These are phyloP conservation scores for Populus pruinosa DNA, from an alignment of 345 rosid species.

Conservation along the genomic window DNA sequence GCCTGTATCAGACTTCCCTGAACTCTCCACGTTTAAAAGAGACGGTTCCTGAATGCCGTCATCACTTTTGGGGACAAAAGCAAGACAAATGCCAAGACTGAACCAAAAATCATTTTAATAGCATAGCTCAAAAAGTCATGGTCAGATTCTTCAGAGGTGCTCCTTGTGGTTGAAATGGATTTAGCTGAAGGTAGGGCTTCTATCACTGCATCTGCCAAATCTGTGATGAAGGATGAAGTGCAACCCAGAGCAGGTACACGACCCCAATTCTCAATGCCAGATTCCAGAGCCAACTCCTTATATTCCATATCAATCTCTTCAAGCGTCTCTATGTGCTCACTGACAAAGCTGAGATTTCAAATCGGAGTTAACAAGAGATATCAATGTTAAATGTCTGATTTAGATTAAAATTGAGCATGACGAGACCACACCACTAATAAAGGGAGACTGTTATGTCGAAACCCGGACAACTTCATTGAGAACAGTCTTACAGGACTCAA, in stretches of 20 bases:
- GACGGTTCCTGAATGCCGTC: slow-evolving; percentile 56
- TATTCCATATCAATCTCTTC: slow-evolving; percentile 96
- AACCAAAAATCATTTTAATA: slow-evolving; percentile 69
- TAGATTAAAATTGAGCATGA: neutral
- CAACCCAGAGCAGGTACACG: slow-evolving; percentile 84
- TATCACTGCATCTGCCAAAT: slow-evolving; percentile 85
- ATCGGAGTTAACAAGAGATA: neutral
- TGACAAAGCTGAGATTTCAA: slow-evolving; percentile 63
- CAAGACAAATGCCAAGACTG: slow-evolving; percentile 63
- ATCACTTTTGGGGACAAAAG: slow-evolving; percentile 59
- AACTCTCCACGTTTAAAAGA: slow-evolving; percentile 19
- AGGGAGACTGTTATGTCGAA: neutral
- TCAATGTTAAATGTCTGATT: neutral
- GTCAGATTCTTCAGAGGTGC: slow-evolving; percentile 42
- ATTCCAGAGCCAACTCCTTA: slow-evolving; percentile 76
- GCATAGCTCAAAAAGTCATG: slow-evolving; percentile 45
- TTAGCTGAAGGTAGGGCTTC: slow-evolving; percentile 80
- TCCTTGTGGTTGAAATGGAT: slow-evolving; percentile 40
- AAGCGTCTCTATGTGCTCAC: slow-evolving; percentile 92
- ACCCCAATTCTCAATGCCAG: slow-evolving; percentile 90
- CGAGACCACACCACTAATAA: neutral
- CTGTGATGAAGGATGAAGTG: slow-evolving; percentile 75
- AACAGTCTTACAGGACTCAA: neutral
- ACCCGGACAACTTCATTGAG: neutral
- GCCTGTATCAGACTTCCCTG: neutral